A percentile compares a stretch with the other conserved stretches of the same genome.
phyloP scores from a whole-genome alignment of 106 monocot species.

The Agapanthus africanus region DNA sequence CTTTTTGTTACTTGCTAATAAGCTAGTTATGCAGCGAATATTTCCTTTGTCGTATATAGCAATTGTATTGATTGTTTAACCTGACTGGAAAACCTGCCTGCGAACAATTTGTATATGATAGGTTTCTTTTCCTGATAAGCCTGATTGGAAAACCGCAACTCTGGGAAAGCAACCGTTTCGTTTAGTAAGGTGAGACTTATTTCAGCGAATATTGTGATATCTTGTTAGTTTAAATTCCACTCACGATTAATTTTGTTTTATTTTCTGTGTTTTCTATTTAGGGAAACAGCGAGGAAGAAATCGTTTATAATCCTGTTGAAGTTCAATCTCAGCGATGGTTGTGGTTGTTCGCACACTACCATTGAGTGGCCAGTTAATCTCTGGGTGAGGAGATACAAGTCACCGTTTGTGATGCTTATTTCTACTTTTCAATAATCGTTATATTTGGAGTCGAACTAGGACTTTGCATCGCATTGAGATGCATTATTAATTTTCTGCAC shows the following conservation, averaged over 20 bases:
- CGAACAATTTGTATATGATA: constrained; percentile 12
- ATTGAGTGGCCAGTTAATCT: constrained; percentile 66
- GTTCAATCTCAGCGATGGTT: constrained; percentile 78
- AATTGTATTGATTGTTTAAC: neutral
- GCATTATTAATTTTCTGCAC: no score
- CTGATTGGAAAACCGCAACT: constrained; percentile 58
- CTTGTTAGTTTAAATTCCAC: neutral
- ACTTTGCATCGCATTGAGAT: no score
- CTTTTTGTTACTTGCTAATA: neutral
- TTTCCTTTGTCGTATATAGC: neutral
- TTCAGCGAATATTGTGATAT: neutral
- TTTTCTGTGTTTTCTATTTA: constrained; percentile 22
- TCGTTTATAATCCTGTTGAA: constrained; percentile 63
- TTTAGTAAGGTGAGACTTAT: constrained; percentile 54
- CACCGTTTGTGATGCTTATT: neutral
- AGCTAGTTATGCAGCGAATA: neutral
- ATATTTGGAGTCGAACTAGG: no score
- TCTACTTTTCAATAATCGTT: no score
- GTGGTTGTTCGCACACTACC: constrained; percentile 42
- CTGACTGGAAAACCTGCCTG: neutral
- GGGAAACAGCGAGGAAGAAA: constrained; percentile 47
- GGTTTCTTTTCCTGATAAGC: constrained; percentile 81
- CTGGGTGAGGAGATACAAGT: constrained; percentile 29
- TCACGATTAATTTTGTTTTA: neutral
- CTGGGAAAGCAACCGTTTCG: constrained; percentile 72